These are phyloP conservation scores for Fusarium sp. DNA, from an alignment of 2,329 filamentous ascomycete species.

Conservation along the genomic window DNA sequence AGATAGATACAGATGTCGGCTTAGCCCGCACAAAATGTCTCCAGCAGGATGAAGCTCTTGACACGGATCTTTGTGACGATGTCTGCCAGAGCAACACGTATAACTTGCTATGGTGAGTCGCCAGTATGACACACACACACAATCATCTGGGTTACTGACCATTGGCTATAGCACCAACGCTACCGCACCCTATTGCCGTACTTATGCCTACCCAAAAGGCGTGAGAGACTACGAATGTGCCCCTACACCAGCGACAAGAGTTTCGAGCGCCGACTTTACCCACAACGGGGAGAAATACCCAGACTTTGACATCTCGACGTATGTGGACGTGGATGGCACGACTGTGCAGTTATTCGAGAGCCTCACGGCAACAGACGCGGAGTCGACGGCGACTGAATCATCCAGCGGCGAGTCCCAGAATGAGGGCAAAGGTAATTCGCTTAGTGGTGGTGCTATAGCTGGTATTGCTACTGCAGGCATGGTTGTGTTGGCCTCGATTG, in stretches of 20 bases:
- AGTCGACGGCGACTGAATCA: neutral
- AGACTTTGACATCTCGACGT: neutral
- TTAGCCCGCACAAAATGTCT: constrained; percentile 12
- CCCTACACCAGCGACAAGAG: constrained; percentile 1
- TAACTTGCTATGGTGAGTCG: constrained; percentile 13
- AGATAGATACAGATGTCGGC: neutral
- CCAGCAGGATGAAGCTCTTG: constrained; percentile 1
- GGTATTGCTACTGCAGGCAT: neutral
- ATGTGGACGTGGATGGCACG: neutral
- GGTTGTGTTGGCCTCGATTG: neutral
- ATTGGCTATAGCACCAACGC: constrained; percentile 2
- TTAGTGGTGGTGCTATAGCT: neutral
- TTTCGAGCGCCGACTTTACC: constrained; percentile 14
- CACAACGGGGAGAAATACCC: constrained; percentile 12
- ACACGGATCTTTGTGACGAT: constrained; percentile 9
- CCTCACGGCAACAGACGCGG: neutral
- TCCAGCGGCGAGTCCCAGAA: neutral
- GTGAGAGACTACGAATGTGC: constrained; percentile 12
- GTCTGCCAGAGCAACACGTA: constrained; percentile 23
- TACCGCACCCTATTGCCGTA: constrained; percentile 14
- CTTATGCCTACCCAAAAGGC: constrained; percentile 16
- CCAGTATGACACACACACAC: neutral
- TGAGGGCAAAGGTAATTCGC: neutral
- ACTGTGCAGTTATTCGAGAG: neutral
- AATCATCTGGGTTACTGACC: neutral